phyloP scores from a whole-genome alignment of 1,139 yeast genomes.

The Petasospora fabianii region DNA sequence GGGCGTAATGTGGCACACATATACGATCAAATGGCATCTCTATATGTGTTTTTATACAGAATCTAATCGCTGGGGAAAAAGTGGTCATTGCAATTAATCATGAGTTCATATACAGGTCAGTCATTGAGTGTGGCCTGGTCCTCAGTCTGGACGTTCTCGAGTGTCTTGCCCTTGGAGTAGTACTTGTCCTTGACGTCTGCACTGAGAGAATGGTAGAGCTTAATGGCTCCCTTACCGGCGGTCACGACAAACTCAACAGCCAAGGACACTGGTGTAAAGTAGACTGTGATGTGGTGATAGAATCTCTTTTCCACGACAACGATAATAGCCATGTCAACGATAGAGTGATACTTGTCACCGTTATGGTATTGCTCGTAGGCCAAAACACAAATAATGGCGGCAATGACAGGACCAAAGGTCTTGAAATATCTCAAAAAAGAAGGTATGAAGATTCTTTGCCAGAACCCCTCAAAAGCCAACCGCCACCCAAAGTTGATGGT shows the following conservation, averaged over 20 bases:
- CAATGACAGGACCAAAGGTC: background rate
- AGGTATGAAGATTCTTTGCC: background rate
- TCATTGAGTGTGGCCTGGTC: background rate
- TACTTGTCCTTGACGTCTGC: constrained; percentile 55
- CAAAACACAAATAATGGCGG: background rate
- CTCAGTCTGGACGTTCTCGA: constrained; percentile 40
- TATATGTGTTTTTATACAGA: too few species aligned
- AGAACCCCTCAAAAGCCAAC: background rate
- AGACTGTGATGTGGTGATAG: too few species aligned
- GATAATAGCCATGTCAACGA: too few species aligned
- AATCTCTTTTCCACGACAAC: too few species aligned
- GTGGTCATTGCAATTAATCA: too few species aligned
- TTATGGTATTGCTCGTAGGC: background rate
- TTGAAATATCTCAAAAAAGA: background rate
- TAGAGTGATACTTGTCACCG: too few species aligned
- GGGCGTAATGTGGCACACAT: background rate
- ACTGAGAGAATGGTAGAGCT: constrained; percentile 26
- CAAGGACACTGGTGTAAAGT: background rate
- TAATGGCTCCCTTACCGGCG: background rate
- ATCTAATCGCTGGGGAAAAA: background rate
- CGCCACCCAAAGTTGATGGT: background rate
- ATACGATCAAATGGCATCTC: too few species aligned
- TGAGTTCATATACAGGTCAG: background rate
- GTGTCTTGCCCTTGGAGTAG: constrained; percentile 59
- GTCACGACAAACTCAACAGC: background rate